Conservation (phyloP, 2,329 filamentous ascomycete species). For the Penicillium sp. region DNA sequence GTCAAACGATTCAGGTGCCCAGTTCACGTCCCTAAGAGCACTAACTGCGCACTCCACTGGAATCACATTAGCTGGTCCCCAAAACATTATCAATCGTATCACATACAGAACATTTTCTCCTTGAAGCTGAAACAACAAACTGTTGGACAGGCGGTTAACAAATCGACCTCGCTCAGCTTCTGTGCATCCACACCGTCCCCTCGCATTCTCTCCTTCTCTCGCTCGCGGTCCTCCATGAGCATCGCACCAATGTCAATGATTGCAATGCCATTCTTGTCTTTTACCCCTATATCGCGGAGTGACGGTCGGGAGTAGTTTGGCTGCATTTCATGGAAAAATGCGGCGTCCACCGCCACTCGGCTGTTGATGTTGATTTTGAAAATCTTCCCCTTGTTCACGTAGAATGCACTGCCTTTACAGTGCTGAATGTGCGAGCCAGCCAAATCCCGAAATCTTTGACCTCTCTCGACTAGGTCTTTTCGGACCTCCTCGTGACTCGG, state of each 20-base stretch:
- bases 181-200: neutral
- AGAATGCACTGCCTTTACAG: slow-evolving; percentile 35
- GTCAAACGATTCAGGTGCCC: neutral
- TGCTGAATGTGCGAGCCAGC: slow-evolving; percentile 30
- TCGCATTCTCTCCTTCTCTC: neutral
- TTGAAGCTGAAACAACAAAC: neutral
- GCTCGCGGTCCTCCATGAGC: neutral
- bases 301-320: neutral
- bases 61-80: neutral
- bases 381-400: neutral
- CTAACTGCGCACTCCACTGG: neutral
- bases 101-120: neutral
- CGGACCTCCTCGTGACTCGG: slow-evolving; percentile 21
- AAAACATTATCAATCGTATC: neutral
- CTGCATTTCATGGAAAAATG: slow-evolving; percentile 1
- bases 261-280: neutral
- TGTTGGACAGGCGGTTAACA: neutral
- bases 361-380: neutral
- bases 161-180: neutral
- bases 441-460: slow-evolving; percentile 32
- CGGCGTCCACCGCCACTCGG: neutral
- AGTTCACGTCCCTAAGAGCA: neutral
- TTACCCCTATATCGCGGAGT: neutral
- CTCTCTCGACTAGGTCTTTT: slow-evolving; percentile 27
- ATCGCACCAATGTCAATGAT: neutral